Conservation (phyloP, 2,329 filamentous ascomycete genomes). For the Colletotrichum sidae region DNA sequence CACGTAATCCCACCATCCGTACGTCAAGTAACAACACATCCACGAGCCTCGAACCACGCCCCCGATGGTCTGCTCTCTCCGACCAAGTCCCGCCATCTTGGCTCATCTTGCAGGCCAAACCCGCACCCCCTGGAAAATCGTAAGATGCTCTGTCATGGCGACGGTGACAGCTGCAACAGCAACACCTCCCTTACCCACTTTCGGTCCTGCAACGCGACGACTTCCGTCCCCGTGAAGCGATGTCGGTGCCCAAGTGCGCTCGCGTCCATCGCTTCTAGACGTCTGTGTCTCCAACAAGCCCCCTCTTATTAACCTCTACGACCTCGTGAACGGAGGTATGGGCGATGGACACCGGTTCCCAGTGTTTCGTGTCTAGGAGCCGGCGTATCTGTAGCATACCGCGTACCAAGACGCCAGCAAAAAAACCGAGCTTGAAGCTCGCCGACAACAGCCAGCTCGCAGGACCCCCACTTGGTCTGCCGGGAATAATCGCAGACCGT, state of each 20-base stretch:
- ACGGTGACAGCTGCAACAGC: conserved; percentile 9
- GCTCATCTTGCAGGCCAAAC: conserved; percentile 21
- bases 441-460: conserved; percentile 10
- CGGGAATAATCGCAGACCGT: conserved; percentile 27
- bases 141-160: conserved; percentile 30
- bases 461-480: conserved; percentile 13
- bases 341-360: neutral
- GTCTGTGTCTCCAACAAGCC: too few relatives aligned
- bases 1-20: too few relatives aligned
- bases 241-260: conserved; percentile 1
- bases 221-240: neutral
- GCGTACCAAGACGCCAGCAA: neutral
- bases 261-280: too few relatives aligned
- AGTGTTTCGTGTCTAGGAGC: neutral
- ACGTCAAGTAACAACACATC: too few relatives aligned
- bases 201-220: neutral
- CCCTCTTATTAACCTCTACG: conserved; percentile 27
- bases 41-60: neutral
- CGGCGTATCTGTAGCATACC: too few relatives aligned
- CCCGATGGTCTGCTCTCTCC: neutral
- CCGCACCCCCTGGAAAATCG: conserved; percentile 6
- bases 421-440: conserved; percentile 24
- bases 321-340: neutral
- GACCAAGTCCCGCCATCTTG: conserved; percentile 12
- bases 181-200: neutral